Base-by-base conservation (phyloP, 768 basidiomycete species). In the Leccinum subgranulosum region DNA sequence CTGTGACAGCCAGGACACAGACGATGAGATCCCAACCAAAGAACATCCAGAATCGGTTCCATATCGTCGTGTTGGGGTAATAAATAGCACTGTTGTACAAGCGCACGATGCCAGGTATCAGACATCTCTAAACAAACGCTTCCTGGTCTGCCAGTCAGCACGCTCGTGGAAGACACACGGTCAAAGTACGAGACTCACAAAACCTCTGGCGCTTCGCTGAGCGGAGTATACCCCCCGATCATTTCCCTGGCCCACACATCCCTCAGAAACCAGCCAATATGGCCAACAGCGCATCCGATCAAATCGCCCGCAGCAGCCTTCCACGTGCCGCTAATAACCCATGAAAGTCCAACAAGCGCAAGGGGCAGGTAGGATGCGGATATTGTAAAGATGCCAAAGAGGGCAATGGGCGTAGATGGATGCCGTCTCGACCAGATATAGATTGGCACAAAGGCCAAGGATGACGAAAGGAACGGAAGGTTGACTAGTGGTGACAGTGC, bases 401-500 rank as follows among this genome's bases (percentile, higher is more conserved):
- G 83, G 3, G 93, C 95, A 57, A 99, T 94, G n/a, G 93, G 92
- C 4, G 94, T 92, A 4, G 88, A 85, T 3, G 96, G 94, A 70
- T 99, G 96, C 21, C 94, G 82, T 53, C 96, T 79, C 17, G 94
- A 94, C 97, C 97, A 99, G 58, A 98, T 79, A 72, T 99, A 99
- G 41, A 98, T 97, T 3, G 96, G 90, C 3, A 96, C 92, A 67
- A 96, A 97, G 1, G 94, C 94, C 29, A 96, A 82, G 0, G 94
- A 87, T 0, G 93, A 91, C 5, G 94, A 95, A 47, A 98, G 86
- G 77, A 97, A 96, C 0, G 94, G 94, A 15, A 95, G 83, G 61
- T 92, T 94, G 68, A 97, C 86, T 11, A 95, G 79, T 0, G 94
- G 93, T 0, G 94, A 94, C 6, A 96, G 79, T 21, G 77, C 79